Base-by-base conservation (phyloP, 1,284 basidiomycete species). In the Inonotus obliquus region DNA sequence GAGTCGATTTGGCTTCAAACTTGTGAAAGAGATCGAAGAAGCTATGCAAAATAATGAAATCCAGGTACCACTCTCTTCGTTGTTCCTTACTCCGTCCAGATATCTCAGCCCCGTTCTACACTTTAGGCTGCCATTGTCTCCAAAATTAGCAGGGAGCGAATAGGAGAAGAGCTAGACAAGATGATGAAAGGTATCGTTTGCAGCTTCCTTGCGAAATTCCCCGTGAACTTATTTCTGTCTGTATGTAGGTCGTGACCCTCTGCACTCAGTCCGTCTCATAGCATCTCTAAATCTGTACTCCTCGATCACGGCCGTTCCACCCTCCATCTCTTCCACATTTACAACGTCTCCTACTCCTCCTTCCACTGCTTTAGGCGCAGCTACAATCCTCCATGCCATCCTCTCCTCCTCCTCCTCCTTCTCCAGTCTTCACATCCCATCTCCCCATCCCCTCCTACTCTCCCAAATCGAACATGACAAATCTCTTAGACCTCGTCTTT, bases 131-230 rank as follows among this genome's bases (percentile, higher is more conserved):
- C 88, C 0, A 76, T 98, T 10, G 75, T 83, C 3, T 79, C 77
- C 1, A 96, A 96, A 72, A 91, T 98, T 44, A 90, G 90, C 52
- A 83, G 91, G 62, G 95, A 97, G 74, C 83, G 95, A n/a, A 84
- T 94, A 7, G 94, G 94, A 0, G 90, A 90, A 65, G 95, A 98
- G 71, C 69, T 96, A 5, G 83, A 88, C 65, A 98, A 97, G 72
- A 97, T 96, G 91, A 80, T 97, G 69, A 86, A 87, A 79, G 87
- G 92, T 89, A 32, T 27, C 71, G 67, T 27, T 48, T 11, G 37
- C 21, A 4, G 58, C 41, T 14, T 45, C 37, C 29, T 21, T 21
- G 11, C 45, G 44, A 19, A 44, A 13, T 29, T 21, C 27, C 21
- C 49, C 54, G 37, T 29, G 3, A 19, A 37, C 32, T 35, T 32